Evolutionary conservation across 2,329 filamentous ascomycete genomes (phyloP), one percentile per base, ranked within the genome.

Genomic region (Exophiala lecanii-corni): DNA sequence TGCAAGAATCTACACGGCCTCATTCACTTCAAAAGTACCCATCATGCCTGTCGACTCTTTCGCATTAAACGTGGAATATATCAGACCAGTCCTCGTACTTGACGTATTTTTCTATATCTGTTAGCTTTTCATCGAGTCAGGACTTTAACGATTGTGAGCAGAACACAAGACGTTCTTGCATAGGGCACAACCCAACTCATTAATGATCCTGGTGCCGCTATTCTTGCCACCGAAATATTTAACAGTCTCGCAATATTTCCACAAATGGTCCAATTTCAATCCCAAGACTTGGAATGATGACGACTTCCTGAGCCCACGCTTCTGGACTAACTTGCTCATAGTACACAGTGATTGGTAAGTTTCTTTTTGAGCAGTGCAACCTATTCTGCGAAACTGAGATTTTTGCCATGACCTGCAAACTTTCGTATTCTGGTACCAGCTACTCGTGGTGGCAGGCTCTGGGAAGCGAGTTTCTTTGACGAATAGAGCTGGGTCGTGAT

Each of bases 171-270:
- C n/a, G n/a, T n/a, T n/a, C n/a, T n/a, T n/a, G n/a, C n/a, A n/a
- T n/a, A n/a, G n/a, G n/a, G n/a, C n/a, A 13, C 17, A 5, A 6
- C 30, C 17, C 30, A 32, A 5, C n/a, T 32, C 30, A 32, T 12
- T 32, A 32, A 32, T 32, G 30, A 32, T 32, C 5, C 5, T 32
- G 6, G n/a, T 6, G 17, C 30, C 30, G 5, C 30, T 16, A 13
- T 32, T 32, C 6, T 38, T 21, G 12, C 36, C 36, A 4, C 36
- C 36, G 20, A 23, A 12, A 21, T 38, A 38, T 10, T 21, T 21
- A 9, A 25, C 10, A 15, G 23, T 21, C 17, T 38, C 17, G 20
- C 23, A 18, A 25, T 38, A 38, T 21, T 25, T 38, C 17, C 18
- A 38, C 36, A 23, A 23, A 4, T 38, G 18, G 17, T 18, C 20